Base-by-base conservation (phyloP, 345 rosid genomes). In the Sonneratia caseolaris region DNA sequence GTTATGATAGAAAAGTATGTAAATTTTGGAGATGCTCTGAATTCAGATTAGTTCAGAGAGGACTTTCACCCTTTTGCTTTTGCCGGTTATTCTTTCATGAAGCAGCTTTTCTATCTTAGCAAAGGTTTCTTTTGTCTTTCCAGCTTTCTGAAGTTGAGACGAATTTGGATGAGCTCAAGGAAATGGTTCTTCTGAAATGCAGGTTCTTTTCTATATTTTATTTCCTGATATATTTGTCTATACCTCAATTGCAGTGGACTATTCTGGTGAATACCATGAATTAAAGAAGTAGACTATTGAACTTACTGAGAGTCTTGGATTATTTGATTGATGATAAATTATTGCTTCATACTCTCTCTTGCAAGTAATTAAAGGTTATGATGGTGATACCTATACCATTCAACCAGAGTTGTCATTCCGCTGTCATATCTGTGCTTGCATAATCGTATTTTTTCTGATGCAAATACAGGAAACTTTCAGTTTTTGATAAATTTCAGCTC, bases 101-200 rank as follows among this genome's bases (percentile, higher is more conserved):
- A 10, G 51, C 22, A 1, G 14, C 47, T 38, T 43, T 38, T 18
- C 37, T 38, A 21, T 53, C 49, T 68, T 11, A 32, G 12, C 35
- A 37, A 12, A 12, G 37, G 40, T 47, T 15, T 68, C 37, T 53
- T 61, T 37, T 36, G 47, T 19, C 55, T 21, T 76, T 74, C 69
- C 85, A 87, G 98, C 91, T 94, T 72, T 81, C 69, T 70, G 91
- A 81, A 76, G 82, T 83, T 42, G 89, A 87, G 79, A 79, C 75
- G 66, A 89, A 87, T 78, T 78, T 94, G 82, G 92, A 83, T 68
- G 82, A 86, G 67, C 87, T 91, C 69, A 85, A 88, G 76, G 83
- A 80, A 75, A 62, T 59, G 68, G 91, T 90, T 56, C 84, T 94
- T 71, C 84, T 71, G 49, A 89, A 80, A 74, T 90, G 97, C 97